Evolutionary conservation across 2,329 filamentous ascomycete species (phyloP).

Genomic region (Stachybotrys chartarum): DNA sequence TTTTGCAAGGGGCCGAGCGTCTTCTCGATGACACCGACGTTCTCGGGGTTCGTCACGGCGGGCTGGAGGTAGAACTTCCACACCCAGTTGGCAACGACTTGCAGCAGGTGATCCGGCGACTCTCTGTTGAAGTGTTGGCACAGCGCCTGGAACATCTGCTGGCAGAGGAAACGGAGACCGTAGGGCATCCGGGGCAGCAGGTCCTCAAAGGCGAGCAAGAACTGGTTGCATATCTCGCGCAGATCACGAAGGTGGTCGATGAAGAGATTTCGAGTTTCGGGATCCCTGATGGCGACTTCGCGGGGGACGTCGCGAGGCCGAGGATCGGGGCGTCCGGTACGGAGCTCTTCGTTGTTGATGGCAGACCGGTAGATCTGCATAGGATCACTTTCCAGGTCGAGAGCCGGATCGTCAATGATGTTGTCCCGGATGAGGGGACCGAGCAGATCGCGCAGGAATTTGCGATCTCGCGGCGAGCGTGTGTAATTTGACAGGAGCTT

Average conservation of each 20-base stretch:
- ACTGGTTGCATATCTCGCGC: conserved; percentile 88
- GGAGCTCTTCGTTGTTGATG: conserved; percentile 95
- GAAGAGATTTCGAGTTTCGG: conserved; percentile 85
- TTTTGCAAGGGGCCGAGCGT: conserved; percentile 86
- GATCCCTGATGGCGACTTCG: conserved; percentile 92
- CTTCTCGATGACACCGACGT: conserved; percentile 86
- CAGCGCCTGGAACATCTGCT: conserved; percentile 77
- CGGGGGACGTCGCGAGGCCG: conserved; percentile 79
- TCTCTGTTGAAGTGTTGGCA: conserved; percentile 74
- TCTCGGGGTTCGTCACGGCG: conserved; percentile 81
- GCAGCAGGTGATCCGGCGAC: conserved; percentile 67
- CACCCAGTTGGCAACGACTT: conserved; percentile 82
- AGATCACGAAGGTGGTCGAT: conserved; percentile 92
- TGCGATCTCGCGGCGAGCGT: conserved; percentile 83
- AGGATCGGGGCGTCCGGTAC: conserved; percentile 76
- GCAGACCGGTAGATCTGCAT: conserved; percentile 94
- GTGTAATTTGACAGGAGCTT: conserved; percentile 83
- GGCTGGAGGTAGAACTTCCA: conserved; percentile 94
- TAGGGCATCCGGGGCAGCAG: conserved; percentile 84
- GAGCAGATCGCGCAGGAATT: conserved; percentile 81
- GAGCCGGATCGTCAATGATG: conserved; percentile 81
- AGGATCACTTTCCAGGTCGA: conserved; percentile 94
- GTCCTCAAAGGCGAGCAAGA: conserved; percentile 76
- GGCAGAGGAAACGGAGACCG: conserved; percentile 79
- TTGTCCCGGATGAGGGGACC: conserved; percentile 83